Base-by-base conservation (phyloP, 1,284 basidiomycete genomes). In the Ceratobasidium sp. region DNA sequence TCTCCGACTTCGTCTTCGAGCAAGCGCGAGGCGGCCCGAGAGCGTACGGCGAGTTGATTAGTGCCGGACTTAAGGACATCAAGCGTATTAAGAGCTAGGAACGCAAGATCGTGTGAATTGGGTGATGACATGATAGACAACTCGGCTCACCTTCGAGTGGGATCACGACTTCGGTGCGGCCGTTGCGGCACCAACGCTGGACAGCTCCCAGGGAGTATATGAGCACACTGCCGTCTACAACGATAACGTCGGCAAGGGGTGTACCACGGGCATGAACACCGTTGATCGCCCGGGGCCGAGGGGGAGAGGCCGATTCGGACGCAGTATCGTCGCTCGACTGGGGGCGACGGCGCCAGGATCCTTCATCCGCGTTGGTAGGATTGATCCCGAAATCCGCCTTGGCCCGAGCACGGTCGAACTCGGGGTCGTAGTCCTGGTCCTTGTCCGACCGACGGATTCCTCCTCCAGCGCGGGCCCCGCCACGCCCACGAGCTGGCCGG, bases 41-140 rank as follows among this genome's bases (percentile, higher is more conserved):
- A 96, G 18, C 93, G 91, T 81, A 93, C 90, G 0, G 95, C 95
- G 27, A 95, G 88, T 0, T 89, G 85, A 46, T 88, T 92, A 0
- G 91, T 91, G 1, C 96, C 96, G 83, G 97, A 97, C 88, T 98
- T 98, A 81, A 97, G 90, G 5, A 97, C 87, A 83, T 98, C 96
- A n/a, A 98, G 89, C 0, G 96, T 97, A 82, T 95, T 96, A 44
- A 97, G 88, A 5, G 93, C 96, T 96, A 82, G 27, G 44, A 77
- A 79, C 67, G 71, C 27, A 57, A 20, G 74, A 27, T 77, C 14
- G 50, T 57, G 59, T 60, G 35, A 55, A 59, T 65, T n/a, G 73
- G 57, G 48, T 20, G 14, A 10, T 18, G 46, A 50, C 14, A 41
- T n/a, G 2, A 57, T 3, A 38, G 41, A 3, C 27, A 57, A 59